Evolutionary conservation across 495 filamentous ascomycete genomes (phyloP).

Genomic region (Penicillium flavigenum): DNA sequence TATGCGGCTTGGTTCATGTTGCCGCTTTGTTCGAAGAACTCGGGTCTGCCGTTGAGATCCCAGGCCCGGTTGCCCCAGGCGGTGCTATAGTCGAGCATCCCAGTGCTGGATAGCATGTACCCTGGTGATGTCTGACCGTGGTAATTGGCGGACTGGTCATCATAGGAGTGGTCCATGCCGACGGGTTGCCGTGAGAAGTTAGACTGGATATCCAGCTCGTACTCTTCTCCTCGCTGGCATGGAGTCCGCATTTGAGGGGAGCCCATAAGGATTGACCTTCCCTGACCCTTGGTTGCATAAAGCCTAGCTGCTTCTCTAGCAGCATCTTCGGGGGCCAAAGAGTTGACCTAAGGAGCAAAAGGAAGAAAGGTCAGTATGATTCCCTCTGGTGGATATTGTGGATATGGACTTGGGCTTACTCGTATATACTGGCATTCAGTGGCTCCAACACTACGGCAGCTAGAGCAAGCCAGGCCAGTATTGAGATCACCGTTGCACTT

Average conservation of each 20-base stretch:
- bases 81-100: slow-evolving; percentile 30
- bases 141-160: slow-evolving; percentile 30
- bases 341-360: slow-evolving; percentile 18
- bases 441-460: slow-evolving; percentile 73
- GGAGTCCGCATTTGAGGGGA: slow-evolving; percentile 22
- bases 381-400: not conserved
- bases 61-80: slow-evolving; percentile 34
- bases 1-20: slow-evolving; percentile 31
- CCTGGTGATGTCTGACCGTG: slow-evolving; percentile 24
- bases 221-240: slow-evolving; percentile 29
- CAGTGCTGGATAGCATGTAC: slow-evolving; percentile 33
- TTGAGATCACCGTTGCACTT: slow-evolving; percentile 87
- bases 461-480: slow-evolving; percentile 72
- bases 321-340: slow-evolving; percentile 10
- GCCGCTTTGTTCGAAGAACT: slow-evolving; percentile 29
- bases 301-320: slow-evolving; percentile 1
- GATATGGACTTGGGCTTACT: slow-evolving; percentile 51
- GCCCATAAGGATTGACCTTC: slow-evolving; percentile 18
- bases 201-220: slow-evolving; percentile 28
- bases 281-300: slow-evolving; percentile 23
- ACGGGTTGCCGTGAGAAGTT: slow-evolving; percentile 25
- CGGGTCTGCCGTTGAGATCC: slow-evolving; percentile 24
- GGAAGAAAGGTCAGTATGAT: not conserved
- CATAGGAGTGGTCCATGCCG: slow-evolving; percentile 32
- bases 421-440: slow-evolving; percentile 75